A percentile compares a stretch with the other conserved stretches of the same genome.
phyloP scores from a whole-genome alignment of 805 yeast species.

The Metschnikowia proteae region DNA sequence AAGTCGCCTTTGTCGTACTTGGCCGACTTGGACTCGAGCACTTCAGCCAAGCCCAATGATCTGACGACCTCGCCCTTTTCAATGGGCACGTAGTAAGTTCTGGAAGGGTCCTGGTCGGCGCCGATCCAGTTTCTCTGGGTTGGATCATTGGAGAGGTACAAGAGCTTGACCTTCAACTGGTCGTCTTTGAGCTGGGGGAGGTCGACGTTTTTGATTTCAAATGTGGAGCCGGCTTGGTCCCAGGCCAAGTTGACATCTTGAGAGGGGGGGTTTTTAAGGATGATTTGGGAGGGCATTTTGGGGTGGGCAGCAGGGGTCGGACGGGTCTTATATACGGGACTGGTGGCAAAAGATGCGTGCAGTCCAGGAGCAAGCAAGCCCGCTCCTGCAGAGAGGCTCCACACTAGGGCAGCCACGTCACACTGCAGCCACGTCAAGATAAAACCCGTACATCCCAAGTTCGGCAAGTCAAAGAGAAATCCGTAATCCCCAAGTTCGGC shows the following conservation, averaged over 20 bases:
- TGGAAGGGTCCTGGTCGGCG: constrained; percentile 4
- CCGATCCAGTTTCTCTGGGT: constrained; percentile 55
- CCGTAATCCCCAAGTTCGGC: too few species aligned
- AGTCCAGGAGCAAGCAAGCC: too few species aligned
- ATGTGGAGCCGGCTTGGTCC: constrained; percentile 27
- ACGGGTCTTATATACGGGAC: too few species aligned
- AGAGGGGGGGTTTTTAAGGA: constrained; percentile 22
- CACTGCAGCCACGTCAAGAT: too few species aligned
- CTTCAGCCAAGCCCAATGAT: constrained; percentile 44
- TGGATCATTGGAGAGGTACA: constrained; percentile 55
- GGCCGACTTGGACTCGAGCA: constrained; percentile 41
- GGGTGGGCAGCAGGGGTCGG: not conserved
- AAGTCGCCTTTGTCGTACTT: constrained; percentile 41
- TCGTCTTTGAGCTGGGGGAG: constrained; percentile 26
- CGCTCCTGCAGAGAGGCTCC: too few species aligned
- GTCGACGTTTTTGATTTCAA: constrained; percentile 19
- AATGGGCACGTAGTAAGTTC: constrained; percentile 6
- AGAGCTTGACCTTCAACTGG: constrained; percentile 41
- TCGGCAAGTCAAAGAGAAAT: too few species aligned
- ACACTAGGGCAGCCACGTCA: too few species aligned
- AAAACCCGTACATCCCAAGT: too few species aligned
- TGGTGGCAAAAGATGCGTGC: too few species aligned
- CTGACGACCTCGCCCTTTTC: constrained; percentile 44
- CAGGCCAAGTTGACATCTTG: constrained; percentile 19
- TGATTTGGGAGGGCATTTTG: constrained; percentile 15